Base-by-base conservation (phyloP, 257 asterid genomes). In the Fraxinus quadrangulata region DNA sequence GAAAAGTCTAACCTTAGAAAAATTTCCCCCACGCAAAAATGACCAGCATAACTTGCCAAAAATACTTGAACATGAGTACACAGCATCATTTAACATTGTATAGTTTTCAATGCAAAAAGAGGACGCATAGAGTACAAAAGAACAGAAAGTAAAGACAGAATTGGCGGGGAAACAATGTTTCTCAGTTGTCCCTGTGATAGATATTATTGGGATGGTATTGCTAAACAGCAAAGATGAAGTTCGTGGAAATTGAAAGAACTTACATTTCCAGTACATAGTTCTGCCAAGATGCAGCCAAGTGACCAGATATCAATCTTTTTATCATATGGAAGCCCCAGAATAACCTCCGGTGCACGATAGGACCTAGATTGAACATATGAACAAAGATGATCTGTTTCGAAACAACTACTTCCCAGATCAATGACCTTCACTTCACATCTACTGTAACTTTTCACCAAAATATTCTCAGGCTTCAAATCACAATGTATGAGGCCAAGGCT, bases 371-470 rank as follows among this genome's bases (percentile, higher is more conserved):
- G 99, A 82, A 95, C 99, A 79, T 95, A 95, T 47, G 99, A 90
- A 86, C 99, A 94, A 59, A 94, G 97, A 88, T 94, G 97, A 81
- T 94, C 99, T 21, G 99, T 94, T 82, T 91, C 94, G 72, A 92
- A 94, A 78, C 99, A 94, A 84, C 99, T 94, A 84, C 99, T 94
- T 78, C 97, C 99, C n/a, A 94, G 89, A 84, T 95, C 99, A 75
- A 95, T 95, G 81, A 95, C 99, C 90, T 95, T 95, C 85, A 95
- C 92, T 85, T 95, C 99, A 80, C 99, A 95, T 85, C 99, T 87
- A 87, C 99, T 95, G 92, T 95, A 95, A 85, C 99, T 95, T 88
- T 94, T 94, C 83, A 94, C 99, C 86, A 94, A 89, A 83, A 94
- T 94, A 81, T 94, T 94, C 87, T 94, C 99, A 47, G 99, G 99